phyloP scores from a whole-genome alignment of 1,139 yeast genomes.

The Blastobotrys persicus region DNA sequence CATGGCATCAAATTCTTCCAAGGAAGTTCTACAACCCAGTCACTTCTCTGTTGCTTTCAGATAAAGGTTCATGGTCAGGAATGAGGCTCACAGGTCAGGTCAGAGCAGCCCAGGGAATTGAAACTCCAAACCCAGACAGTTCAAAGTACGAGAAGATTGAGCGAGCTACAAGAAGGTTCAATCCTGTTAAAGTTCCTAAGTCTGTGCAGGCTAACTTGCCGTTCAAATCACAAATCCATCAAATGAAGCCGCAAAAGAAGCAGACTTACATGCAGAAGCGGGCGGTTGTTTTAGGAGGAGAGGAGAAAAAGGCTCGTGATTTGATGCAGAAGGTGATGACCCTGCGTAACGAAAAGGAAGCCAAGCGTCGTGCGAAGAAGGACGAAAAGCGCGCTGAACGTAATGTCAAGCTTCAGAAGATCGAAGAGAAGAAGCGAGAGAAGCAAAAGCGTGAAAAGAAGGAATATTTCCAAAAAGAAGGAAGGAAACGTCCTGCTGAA shows the following conservation, averaged over 20 bases:
- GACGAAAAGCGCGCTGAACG: conserved; percentile 72
- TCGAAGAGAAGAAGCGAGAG: conserved; percentile 66
- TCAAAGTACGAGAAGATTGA: conserved; percentile 77
- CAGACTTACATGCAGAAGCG: conserved; percentile 83
- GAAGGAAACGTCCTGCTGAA: conserved; percentile 55
- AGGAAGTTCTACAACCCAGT: conserved; percentile 95
- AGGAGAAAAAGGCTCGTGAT: conserved; percentile 89
- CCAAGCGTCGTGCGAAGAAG: conserved; percentile 72
- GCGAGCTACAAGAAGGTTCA: conserved; percentile 82
- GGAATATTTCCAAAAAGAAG: conserved; percentile 74
- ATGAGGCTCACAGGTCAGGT: conserved; percentile 94
- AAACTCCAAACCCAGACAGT: conserved; percentile 59
- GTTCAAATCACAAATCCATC: conserved; percentile 71
- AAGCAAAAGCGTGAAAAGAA: conserved; percentile 83
- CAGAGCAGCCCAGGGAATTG: conserved; percentile 68
- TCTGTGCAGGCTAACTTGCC: conserved; percentile 76
- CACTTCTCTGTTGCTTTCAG: conserved; percentile 71
- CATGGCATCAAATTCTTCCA: conserved; percentile 95
- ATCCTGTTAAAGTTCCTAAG: conserved; percentile 82
- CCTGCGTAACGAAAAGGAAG: conserved; percentile 79
- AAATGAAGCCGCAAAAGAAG: conserved; percentile 85
- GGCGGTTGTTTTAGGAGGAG: conserved; percentile 90
- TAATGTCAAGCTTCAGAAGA: conserved; percentile 69
- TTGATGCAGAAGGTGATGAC: conserved; percentile 86
- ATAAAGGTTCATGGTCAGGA: conserved; percentile 90